Base-by-base conservation (phyloP, 192 early-diverging fungal genomes). In the Coemansia asiatica region DNA sequence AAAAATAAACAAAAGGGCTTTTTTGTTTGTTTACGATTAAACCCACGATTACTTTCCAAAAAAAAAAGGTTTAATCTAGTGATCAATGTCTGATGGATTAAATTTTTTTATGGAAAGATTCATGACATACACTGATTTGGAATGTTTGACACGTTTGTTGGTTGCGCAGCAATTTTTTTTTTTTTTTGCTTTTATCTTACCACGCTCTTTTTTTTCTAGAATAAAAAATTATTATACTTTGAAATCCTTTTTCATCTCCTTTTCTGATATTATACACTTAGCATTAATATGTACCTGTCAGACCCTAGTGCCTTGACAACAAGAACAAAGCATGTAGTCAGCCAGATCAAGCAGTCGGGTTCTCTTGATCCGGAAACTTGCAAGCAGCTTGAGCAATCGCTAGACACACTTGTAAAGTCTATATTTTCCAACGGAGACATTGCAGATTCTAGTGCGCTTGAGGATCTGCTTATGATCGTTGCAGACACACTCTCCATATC, bases 391-490 rank as follows among this genome's bases (percentile, higher is more conserved):
- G 59, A 64, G 21, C 31, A 48, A 9, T 16, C 28, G 1, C 64
- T 66, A 23, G 58, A 53, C 25, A 36, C 66, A 12, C 46, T 77
- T 2, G 27, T 72, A 2, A 9, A 2, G 3, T 7, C 2, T 28
- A 31, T 31, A 18, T n/a, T 28, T 6, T 10, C 4, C 55, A 5
- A 31, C 1, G 10, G 8, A 26, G 1, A 15, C 23, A 29, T 28
- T 1, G 18, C 3, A 3, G 16, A 56, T 26, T 1, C 38, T 23
- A 22, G 38, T 18, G 8, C 35, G 3, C 28, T 63, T 13, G 66
- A 78, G 25, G 33, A 13, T 2, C 5, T 65, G 2, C 64, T 78
- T 2, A 38, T 58, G 16, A 18, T 78, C 47, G 21, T 68, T 6
- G 53, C 25, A 7, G 60, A 66, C 6, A 65, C 68, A 53, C 63